Conservation (phyloP, 345 rosid species). For the Iberis pinnata region DNA sequence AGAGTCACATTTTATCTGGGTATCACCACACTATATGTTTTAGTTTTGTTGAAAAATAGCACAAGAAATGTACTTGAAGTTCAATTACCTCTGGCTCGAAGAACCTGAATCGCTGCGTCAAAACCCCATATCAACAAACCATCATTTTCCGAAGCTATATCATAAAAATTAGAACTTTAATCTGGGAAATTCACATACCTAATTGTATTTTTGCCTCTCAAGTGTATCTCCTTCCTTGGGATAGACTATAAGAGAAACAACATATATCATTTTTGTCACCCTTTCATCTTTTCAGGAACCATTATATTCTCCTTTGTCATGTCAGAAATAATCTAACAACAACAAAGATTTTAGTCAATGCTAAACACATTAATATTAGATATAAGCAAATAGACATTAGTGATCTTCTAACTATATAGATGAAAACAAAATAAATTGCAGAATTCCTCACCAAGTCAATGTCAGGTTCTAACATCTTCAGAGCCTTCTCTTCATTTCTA, state of each 20-base stretch:
- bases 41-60: neutral
- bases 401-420: neutral
- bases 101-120: conserved; percentile 81
- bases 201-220: conserved; percentile 85
- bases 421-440: too few relatives aligned
- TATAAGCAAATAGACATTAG: neutral
- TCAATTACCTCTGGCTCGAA: conserved; percentile 90
- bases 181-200: conserved; percentile 30
- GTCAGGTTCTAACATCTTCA: conserved; percentile 67
- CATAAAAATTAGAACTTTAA: neutral
- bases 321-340: conserved; percentile 65
- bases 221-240: conserved; percentile 99
- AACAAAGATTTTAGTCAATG: neutral
- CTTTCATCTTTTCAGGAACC: conserved; percentile 61
- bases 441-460: conserved; percentile 58
- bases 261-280: conserved; percentile 83
- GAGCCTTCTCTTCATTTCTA: conserved; percentile 85
- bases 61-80: conserved; percentile 5
- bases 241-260: conserved; percentile 81
- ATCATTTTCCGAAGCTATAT: neutral
- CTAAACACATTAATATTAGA: neutral
- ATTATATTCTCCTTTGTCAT: conserved; percentile 66
- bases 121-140: neutral
- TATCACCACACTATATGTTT: conserved; percentile 14
- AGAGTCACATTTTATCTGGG: conserved; percentile 86